These are phyloP conservation scores for Chenopodium album DNA, from an alignment of 148 eudicot species.

Conservation along the genomic window DNA sequence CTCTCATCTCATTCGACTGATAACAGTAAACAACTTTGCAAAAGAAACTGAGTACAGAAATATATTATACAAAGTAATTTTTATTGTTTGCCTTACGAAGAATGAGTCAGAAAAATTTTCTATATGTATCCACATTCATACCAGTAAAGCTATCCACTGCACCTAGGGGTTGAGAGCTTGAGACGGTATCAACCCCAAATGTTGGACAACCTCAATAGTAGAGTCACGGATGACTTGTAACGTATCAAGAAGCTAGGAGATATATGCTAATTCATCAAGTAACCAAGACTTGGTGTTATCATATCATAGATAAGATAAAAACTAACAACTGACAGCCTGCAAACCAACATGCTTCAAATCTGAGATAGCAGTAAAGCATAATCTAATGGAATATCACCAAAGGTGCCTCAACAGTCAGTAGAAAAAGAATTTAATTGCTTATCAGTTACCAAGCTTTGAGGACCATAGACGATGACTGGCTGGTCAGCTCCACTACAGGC, in stretches of 20 bases:
- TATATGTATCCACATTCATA: neutral
- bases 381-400: neutral
- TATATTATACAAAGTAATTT: neutral
- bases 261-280: neutral
- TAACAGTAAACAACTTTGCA: neutral
- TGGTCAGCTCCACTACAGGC: slow-evolving; percentile 79
- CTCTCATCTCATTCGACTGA: neutral
- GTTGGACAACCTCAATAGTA: neutral
- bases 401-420: neutral
- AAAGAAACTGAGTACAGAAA: neutral
- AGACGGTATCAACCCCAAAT: neutral
- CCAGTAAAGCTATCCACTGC: neutral
- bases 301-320: neutral
- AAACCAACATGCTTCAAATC: neutral
- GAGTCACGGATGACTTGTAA: neutral
- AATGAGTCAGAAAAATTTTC: too few relatives aligned
- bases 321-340: neutral
- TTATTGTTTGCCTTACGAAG: too few relatives aligned
- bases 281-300: neutral
- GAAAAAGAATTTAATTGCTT: neutral
- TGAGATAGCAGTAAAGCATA: neutral
- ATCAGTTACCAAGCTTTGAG: slow-evolving; percentile 58
- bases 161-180: neutral
- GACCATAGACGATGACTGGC: slow-evolving; percentile 66
- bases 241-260: neutral